Base-by-base conservation (phyloP, 2,329 filamentous ascomycete species). In the Aspergillus sclerotialis region DNA sequence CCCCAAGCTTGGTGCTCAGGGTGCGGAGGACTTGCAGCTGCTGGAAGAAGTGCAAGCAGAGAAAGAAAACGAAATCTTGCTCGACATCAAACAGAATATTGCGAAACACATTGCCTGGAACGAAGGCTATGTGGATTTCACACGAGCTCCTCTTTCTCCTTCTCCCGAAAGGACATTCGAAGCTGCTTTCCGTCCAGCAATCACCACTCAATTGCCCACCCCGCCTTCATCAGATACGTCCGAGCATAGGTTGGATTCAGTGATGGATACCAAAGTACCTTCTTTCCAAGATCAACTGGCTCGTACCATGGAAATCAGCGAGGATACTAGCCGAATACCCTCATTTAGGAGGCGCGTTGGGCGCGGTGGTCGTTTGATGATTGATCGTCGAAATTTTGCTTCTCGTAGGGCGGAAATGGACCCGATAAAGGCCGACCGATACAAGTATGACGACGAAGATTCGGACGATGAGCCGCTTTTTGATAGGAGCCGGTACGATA, bases 51-150 rank as follows among this genome's bases (percentile, higher is more conserved):
- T 86, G 49, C 73, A 83, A 36, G 78, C 79, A 28, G 85, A 94
- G 61, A 86, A 85, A 60, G 82, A 90, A 48, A 87, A 84, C 47
- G 78, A 84, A 49, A 79, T 95, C 47, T 75, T 82, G 43, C 73
- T 73, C 44, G 87, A 93, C 53, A 86, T 96, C 57, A 85, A 93
- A 60, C 78, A 78, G 49, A 90, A 93, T 63, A 80, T 93, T 35
- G 75, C 82, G 50, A 90, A 92, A 63, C 90, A 95, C 64, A 78
- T 83, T 49, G 80, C 84, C 58, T 95, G 90, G 88, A 95, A 95
- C 63, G 75, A 84, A 50, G 83, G 85, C 54, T 88, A 86, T 68
- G 76, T 93, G 51, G 89, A 96, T 65, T 74, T 88, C 56, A 95
- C 90, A 42, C 80, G 82, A 66, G 80, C 82, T 45, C 88, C 90